These are phyloP conservation scores for Byssothecium circinans DNA, from an alignment of 2,329 filamentous ascomycete genomes.

Conservation along the genomic window DNA sequence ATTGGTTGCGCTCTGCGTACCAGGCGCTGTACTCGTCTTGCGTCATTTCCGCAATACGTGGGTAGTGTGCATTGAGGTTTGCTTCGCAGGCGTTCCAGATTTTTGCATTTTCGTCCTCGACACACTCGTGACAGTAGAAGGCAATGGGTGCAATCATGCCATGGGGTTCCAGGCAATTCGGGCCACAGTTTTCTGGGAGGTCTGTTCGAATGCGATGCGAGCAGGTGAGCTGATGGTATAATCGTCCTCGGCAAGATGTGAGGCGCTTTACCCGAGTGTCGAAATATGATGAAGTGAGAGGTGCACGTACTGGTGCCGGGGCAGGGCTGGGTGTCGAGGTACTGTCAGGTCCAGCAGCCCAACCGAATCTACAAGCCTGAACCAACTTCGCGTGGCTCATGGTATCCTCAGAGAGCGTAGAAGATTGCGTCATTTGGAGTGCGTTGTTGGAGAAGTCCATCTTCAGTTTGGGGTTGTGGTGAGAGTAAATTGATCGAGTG, in stretches of 20 bases:
- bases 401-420: slow-evolving; percentile 31
- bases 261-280: slow-evolving; percentile 33
- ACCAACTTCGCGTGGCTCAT: slow-evolving; percentile 38
- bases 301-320: slow-evolving; percentile 8
- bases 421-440: slow-evolving; percentile 18
- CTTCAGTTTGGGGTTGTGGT: neutral
- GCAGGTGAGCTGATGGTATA: slow-evolving; percentile 41
- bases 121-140: slow-evolving; percentile 39
- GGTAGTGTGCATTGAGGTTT: slow-evolving; percentile 31
- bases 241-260: slow-evolving; percentile 36
- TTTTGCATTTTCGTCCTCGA: slow-evolving; percentile 28
- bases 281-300: slow-evolving; percentile 13
- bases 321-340: slow-evolving; percentile 5
- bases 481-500: slow-evolving; percentile 9
- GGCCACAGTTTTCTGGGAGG: slow-evolving; percentile 39
- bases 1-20: slow-evolving; percentile 31
- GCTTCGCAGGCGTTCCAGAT: slow-evolving; percentile 33
- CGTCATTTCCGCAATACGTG: slow-evolving; percentile 31
- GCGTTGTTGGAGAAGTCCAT: slow-evolving; percentile 39
- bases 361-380: slow-evolving; percentile 39
- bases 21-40: slow-evolving; percentile 36
- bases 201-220: slow-evolving; percentile 42
- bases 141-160: slow-evolving; percentile 17
- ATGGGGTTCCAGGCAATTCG: slow-evolving; percentile 38
- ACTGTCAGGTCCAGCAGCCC: slow-evolving; percentile 28